Conservation (phyloP, 805 yeast genomes). For the Dipodascopsis uninucleata region DNA sequence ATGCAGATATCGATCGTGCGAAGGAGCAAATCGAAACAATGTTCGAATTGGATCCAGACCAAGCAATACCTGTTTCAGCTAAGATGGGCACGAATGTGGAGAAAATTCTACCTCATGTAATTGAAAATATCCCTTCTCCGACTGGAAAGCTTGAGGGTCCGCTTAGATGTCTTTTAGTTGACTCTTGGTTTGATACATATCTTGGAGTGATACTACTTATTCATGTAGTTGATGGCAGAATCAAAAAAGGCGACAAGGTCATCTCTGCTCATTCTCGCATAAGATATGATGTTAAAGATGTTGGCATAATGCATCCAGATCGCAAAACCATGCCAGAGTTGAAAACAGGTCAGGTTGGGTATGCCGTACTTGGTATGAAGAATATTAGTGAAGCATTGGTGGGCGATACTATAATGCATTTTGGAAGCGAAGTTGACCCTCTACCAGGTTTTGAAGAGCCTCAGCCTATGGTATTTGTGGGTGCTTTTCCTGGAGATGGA, state of each 20-base stretch:
- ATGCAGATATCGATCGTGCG: slow-evolving; percentile 77
- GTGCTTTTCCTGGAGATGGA: slow-evolving; percentile 96
- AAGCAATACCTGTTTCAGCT: slow-evolving; percentile 82
- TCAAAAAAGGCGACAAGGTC: slow-evolving; percentile 71
- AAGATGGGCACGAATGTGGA: slow-evolving; percentile 84
- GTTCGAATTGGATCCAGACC: slow-evolving; percentile 72
- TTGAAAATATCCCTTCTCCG: slow-evolving; percentile 80
- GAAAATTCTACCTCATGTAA: slow-evolving; percentile 71
- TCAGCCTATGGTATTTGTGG: slow-evolving; percentile 97
- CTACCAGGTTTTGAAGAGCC: slow-evolving; percentile 95
- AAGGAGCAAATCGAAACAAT: slow-evolving; percentile 80
- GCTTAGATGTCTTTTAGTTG: slow-evolving; percentile 77
- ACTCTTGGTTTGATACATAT: slow-evolving; percentile 94
- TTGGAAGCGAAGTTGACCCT: slow-evolving; percentile 55
- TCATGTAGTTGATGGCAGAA: slow-evolving; percentile 76
- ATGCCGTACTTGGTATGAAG: slow-evolving; percentile 91
- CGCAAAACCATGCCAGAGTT: slow-evolving; percentile 59
- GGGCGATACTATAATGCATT: slow-evolving; percentile 82
- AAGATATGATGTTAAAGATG: slow-evolving; percentile 83
- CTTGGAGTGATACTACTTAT: slow-evolving; percentile 86
- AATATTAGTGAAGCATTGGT: slow-evolving; percentile 78
- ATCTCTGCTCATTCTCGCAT: slow-evolving; percentile 71
- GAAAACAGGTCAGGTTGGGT: slow-evolving; percentile 91
- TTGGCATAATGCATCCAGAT: slow-evolving; percentile 95
- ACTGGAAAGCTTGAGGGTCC: slow-evolving; percentile 52